These are phyloP conservation scores for Mucuna pruriens DNA, from an alignment of 306 rosid species.

Conservation along the genomic window DNA sequence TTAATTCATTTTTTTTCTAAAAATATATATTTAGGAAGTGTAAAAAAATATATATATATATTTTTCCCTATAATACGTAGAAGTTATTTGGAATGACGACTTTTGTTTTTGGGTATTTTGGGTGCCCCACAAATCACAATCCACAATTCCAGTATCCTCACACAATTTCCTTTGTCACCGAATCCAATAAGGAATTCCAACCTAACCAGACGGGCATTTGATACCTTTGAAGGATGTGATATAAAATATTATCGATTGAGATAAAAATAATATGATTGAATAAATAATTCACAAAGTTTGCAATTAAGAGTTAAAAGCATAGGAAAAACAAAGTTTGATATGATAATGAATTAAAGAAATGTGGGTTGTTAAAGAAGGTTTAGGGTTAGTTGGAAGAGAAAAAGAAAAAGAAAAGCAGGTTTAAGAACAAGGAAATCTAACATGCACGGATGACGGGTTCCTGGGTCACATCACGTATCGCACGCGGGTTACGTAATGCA, in stretches of 20 bases:
- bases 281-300: not conserved
- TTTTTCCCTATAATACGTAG: not conserved
- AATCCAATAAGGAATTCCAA: constrained; percentile 16
- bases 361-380: not conserved
- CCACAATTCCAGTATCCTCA: not conserved
- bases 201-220: not conserved
- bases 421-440: constrained; percentile 11
- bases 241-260: not conserved
- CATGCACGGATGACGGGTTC: not conserved
- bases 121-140: not conserved
- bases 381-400: not conserved
- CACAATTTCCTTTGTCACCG: not conserved
- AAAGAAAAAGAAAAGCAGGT: too few species aligned
- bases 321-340: too few species aligned
- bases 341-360: not conserved
- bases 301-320: too few species aligned
- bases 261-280: not conserved
- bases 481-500: constrained; percentile 38
- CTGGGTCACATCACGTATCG: constrained; percentile 35
- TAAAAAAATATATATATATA: too few species aligned
- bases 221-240: not conserved
- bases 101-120: not conserved
- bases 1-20: too few species aligned
- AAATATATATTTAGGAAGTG: not conserved
- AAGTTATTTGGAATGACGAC: not conserved